A percentile compares a stretch with the other conserved stretches of the same genome.
Evolutionary conservation across 169 alveolate species (phyloP).

Genomic region (Cystoisospora suis): DNA sequence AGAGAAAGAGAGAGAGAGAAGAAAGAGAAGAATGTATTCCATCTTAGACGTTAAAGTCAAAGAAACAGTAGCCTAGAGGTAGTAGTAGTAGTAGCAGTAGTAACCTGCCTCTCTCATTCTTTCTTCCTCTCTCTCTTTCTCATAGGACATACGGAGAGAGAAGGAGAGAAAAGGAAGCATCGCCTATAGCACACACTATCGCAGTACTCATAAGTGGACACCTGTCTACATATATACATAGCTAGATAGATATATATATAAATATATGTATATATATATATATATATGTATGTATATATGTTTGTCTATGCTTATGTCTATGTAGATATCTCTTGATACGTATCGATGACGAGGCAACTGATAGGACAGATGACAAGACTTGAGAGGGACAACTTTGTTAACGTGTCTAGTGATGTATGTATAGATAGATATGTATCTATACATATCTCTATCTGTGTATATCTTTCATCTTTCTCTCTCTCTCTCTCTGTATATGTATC

Average conservation of each 20-base stretch:
- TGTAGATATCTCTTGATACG: background rate
- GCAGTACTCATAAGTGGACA: background rate
- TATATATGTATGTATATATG: background rate
- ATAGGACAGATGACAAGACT: background rate
- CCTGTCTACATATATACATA: too few relatives aligned
- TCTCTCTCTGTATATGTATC: background rate
- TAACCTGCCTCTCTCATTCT: too few relatives aligned
- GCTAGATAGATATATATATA: too few relatives aligned
- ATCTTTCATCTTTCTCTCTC: background rate
- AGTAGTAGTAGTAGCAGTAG: too few relatives aligned
- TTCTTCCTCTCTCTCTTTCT: background rate
- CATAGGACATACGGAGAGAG: background rate
- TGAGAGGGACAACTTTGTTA: too few relatives aligned
- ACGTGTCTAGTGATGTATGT: background rate
- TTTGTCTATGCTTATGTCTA: background rate
- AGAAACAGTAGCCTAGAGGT: too few relatives aligned
- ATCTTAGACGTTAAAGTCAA: too few relatives aligned
- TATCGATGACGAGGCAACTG: background rate
- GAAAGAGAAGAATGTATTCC: too few relatives aligned
- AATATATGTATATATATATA: background rate
- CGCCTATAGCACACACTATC: background rate
- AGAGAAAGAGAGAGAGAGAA: too few relatives aligned
- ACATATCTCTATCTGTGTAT: background rate
- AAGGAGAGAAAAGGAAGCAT: background rate
- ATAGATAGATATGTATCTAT: background rate